Evolutionary conservation across 129 eudicot species (phyloP).

Genomic region (Solidago caesia): DNA sequence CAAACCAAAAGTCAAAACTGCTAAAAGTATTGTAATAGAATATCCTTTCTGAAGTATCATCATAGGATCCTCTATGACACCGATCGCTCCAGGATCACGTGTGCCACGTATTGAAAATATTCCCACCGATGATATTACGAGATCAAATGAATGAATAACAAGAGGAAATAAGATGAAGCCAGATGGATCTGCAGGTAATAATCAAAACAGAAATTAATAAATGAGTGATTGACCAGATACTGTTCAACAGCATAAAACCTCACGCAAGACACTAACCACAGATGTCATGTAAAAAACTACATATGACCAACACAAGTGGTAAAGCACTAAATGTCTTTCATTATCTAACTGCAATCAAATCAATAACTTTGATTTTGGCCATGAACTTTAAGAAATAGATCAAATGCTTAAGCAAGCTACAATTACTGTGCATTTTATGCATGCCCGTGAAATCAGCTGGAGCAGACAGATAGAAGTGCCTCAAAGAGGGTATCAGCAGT

Average conservation of each 20-base stretch:
- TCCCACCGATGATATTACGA: constrained; percentile 85
- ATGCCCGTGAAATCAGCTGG: neutral
- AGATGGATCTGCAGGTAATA: constrained; percentile 79
- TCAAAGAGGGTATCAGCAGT: constrained; percentile 9
- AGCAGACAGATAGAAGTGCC: constrained; percentile 12
- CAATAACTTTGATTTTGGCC: no score
- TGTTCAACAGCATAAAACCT: neutral
- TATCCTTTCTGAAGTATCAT: constrained; percentile 91
- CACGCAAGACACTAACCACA: neutral
- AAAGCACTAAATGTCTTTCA: constrained; percentile 8
- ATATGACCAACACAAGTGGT: neutral
- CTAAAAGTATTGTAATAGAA: constrained; percentile 77
- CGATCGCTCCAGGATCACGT: constrained; percentile 57
- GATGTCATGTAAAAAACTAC: no score
- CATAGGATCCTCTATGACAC: constrained; percentile 86
- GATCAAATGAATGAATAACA: constrained; percentile 95
- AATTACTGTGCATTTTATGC: constrained; percentile 2
- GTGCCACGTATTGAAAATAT: constrained; percentile 85
- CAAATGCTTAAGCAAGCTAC: constrained; percentile 12
- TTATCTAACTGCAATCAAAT: constrained; percentile 20
- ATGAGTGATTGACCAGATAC: constrained; percentile 10
- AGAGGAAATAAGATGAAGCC: constrained; percentile 97
- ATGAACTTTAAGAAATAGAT: neutral
- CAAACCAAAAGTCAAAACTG: constrained; percentile 87
- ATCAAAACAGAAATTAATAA: neutral